Conservation (phyloP, 2,329 filamentous ascomycete genomes). For the Aschersonia sp. region DNA sequence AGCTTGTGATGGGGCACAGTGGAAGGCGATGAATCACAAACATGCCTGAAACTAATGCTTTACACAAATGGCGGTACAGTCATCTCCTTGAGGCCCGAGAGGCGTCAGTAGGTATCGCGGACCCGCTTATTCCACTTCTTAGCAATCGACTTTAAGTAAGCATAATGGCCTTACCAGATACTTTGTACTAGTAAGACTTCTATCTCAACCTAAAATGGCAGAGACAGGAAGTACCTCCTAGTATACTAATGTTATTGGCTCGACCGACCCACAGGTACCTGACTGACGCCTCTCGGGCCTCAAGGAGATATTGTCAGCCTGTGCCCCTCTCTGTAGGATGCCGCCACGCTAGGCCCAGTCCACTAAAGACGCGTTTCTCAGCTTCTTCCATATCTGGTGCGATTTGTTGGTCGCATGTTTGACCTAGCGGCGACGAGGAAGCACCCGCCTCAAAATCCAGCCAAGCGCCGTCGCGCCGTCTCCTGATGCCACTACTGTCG, state of each 20-base stretch:
- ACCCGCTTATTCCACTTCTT: too few species aligned
- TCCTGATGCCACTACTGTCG: conserved; percentile 74
- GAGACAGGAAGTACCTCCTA: too few species aligned
- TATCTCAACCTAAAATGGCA: too few species aligned
- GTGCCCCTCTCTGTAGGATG: conserved; percentile 55
- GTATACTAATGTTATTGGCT: too few species aligned
- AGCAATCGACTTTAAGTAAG: too few species aligned
- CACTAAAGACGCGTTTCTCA: conserved; percentile 68
- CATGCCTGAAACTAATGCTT: not conserved
- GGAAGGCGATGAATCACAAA: too few species aligned
- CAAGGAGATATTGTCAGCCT: conserved; percentile 24
- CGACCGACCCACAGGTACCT: too few species aligned
- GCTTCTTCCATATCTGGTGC: conserved; percentile 56
- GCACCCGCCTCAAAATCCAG: conserved; percentile 45
- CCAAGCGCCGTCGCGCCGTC: conserved; percentile 47
- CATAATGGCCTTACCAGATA: too few species aligned
- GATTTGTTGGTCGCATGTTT: conserved; percentile 19
- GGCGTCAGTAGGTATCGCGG: too few species aligned
- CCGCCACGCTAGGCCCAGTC: conserved; percentile 54
- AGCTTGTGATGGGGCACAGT: too few species aligned
- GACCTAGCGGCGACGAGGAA: not conserved
- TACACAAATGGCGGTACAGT: not conserved
- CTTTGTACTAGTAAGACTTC: too few species aligned
- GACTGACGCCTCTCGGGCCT: too few species aligned
- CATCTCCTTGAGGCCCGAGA: not conserved